Conservation (phyloP, 805 yeast genomes). For the Schwanniomyces yamadae region DNA sequence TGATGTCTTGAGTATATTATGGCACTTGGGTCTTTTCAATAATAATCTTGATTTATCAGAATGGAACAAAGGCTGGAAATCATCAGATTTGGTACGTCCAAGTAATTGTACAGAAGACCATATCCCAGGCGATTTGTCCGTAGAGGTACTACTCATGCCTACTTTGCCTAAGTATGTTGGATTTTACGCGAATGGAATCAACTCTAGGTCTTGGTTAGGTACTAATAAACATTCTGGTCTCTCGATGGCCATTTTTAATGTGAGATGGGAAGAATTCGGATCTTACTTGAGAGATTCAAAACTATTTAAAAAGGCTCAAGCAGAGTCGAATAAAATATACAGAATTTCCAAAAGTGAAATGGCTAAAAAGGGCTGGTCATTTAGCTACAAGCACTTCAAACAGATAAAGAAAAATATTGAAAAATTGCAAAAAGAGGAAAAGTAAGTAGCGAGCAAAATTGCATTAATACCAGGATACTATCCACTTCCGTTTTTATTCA, state of each 20-base stretch:
- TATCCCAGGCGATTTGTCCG: slow-evolving; percentile 50
- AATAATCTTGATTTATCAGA: slow-evolving; percentile 29
- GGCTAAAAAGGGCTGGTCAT: slow-evolving; percentile 29
- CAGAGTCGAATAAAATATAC: slow-evolving; percentile 24
- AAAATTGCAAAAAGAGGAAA: slow-evolving; percentile 1
- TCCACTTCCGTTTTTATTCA: too few species aligned
- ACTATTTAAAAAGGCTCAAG: slow-evolving; percentile 27
- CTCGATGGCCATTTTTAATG: slow-evolving; percentile 60
- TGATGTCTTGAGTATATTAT: slow-evolving; percentile 70
- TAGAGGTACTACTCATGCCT: slow-evolving; percentile 66
- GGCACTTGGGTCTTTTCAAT: slow-evolving; percentile 69
- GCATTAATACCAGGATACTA: too few species aligned
- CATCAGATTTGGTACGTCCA: slow-evolving; percentile 26
- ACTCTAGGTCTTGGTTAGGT: slow-evolving; percentile 69
- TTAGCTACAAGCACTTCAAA: slow-evolving; percentile 27
- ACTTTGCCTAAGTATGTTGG: slow-evolving; percentile 64
- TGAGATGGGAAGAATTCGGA: slow-evolving; percentile 45
- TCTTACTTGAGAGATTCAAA: slow-evolving; percentile 27
- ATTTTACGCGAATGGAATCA: slow-evolving; percentile 62
- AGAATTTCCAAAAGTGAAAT: slow-evolving; percentile 17
- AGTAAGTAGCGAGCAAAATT: too few species aligned
- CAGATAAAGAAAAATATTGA: slow-evolving; percentile 25
- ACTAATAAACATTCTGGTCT: slow-evolving; percentile 70
- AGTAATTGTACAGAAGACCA: slow-evolving; percentile 17
- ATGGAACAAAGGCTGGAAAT: slow-evolving; percentile 32